Evolutionary conservation across 2,329 filamentous ascomycete genomes (phyloP).

Genomic region (Fusarium piperis): DNA sequence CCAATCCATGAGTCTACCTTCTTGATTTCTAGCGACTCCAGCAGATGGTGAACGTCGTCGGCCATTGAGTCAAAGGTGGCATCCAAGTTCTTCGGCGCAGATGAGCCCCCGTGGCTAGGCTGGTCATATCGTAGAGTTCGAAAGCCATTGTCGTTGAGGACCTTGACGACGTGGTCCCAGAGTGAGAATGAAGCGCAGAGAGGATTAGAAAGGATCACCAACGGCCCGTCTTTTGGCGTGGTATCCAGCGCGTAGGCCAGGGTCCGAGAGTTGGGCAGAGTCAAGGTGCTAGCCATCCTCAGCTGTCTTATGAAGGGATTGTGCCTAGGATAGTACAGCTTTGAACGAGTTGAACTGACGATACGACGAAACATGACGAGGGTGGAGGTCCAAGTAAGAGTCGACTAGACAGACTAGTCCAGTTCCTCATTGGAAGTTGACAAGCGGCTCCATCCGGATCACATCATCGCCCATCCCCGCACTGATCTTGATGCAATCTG

Average conservation of each 20-base stretch:
- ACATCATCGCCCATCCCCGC: constrained; percentile 10
- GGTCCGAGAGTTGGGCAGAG: constrained; percentile 41
- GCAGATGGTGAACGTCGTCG: constrained; percentile 49
- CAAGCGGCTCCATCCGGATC: neutral
- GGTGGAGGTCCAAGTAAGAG: neutral
- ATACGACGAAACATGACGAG: constrained; percentile 9
- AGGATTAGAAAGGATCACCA: constrained; percentile 53
- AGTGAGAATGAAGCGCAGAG: constrained; percentile 48
- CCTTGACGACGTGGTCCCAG: constrained; percentile 53
- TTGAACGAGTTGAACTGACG: neutral
- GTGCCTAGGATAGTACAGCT: neutral
- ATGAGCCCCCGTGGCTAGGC: constrained; percentile 54
- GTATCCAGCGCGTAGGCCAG: constrained; percentile 45
- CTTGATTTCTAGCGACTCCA: constrained; percentile 45
- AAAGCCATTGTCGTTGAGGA: constrained; percentile 48
- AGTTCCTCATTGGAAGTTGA: neutral
- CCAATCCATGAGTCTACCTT: constrained; percentile 54
- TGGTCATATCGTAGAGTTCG: constrained; percentile 56
- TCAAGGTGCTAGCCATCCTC: constrained; percentile 33
- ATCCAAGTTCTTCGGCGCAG: constrained; percentile 45
- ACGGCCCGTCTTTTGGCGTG: constrained; percentile 36
- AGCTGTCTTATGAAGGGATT: neutral
- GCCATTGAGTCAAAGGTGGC: constrained; percentile 53
- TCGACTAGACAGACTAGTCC: neutral
- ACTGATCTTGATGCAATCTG: constrained; percentile 7